Base-by-base conservation (phyloP, 176 grass and related monocot genomes). In the Guadua angustifolia region DNA sequence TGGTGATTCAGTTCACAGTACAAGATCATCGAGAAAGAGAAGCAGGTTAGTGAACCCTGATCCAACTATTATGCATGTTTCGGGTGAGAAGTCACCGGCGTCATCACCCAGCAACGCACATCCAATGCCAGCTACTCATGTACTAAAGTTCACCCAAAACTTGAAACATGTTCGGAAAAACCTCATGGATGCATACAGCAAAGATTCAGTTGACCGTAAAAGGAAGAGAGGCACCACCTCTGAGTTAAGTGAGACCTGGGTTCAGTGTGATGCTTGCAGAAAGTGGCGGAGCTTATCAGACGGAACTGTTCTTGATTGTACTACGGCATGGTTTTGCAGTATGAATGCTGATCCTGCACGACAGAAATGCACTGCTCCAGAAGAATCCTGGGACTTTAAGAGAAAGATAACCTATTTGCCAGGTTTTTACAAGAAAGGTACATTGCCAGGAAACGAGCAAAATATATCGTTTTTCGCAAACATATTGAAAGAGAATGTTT, bases 201-300 rank as follows among this genome's bases (percentile, higher is more conserved):
- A 76, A 6, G 78, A 62, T 78, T 85, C 82, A 35, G 67, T 77
- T 57, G 58, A 83, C 57, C 65, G 74, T 74, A 83, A 82, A 84
- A 95, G 90, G 68, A 93, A 91, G 86, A 89, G 74, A 74, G 77
- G n/a, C 22, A 53, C 72, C 49, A 60, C 39, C 50, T 70, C 67
- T 75, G 89, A 87, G 71, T 53, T 68, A 79, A 92, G 57, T 79
- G 96, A 99, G 74, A 94, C 74, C 17, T 99, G 96, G 96, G 91
- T 90, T 78, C 96, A 94, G 70, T 99, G 96, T 86, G 93, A 99
- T 90, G 85, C 88, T 87, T 99, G 96, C 79, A 94, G 65, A 90
- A 99, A 99, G 70, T 95, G 93, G 96, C 87, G 93, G 70, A 92
- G 81, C 74, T 59, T 95, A 66, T 78, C 64, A 9, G 83, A 92